Evolutionary conservation across 176 grass and related monocot genomes (phyloP), one percentile per base, ranked within the genome.

Genomic region (Juncus effusus): DNA sequence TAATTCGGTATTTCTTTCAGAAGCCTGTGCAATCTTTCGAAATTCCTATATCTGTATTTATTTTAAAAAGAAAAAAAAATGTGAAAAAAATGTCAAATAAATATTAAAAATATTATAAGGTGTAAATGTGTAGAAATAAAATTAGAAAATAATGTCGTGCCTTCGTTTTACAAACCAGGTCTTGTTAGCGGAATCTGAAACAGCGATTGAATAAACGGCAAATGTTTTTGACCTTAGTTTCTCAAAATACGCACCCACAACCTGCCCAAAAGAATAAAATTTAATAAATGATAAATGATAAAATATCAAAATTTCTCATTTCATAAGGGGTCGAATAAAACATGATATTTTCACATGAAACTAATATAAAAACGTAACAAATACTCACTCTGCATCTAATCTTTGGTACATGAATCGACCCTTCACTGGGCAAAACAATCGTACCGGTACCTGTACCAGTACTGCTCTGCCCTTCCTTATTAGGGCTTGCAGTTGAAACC

Each of bases 101-200:
- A 72, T 61, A 14, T 69, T 72, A 44, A 56, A 42, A 62, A 64
- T 45, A 15, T 66, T 13, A 71, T 6, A 9, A 28, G 8, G 42
- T 36, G 13, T 28, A 28, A 28, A 28, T 28, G 19, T 28, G 19
- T 28, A 28, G 19, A 28, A 28, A 28, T 28, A 39, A 14, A 28
- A 28, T 28, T 63, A 63, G 36, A 63, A 70, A 58, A n/a, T 78
- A 54, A 83, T 73, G 75, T 4, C 85, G 80, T 99, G 66, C 94
- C 94, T 93, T 99, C 94, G 81, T 93, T 99, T 99, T 61, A 99
- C 94, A 93, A 90, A 99, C 88, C 88, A 93, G 52, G 83, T 82
- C 80, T 84, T 89, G 85, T 76, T 89, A 78, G 86, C 88, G 49
- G 80, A 75, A 80, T 86, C 94, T 64, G 88, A 78, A 15, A 89